These are phyloP conservation scores for Chaetomium globosum DNA, from an alignment of 2,329 filamentous ascomycete species.

Conservation along the genomic window DNA sequence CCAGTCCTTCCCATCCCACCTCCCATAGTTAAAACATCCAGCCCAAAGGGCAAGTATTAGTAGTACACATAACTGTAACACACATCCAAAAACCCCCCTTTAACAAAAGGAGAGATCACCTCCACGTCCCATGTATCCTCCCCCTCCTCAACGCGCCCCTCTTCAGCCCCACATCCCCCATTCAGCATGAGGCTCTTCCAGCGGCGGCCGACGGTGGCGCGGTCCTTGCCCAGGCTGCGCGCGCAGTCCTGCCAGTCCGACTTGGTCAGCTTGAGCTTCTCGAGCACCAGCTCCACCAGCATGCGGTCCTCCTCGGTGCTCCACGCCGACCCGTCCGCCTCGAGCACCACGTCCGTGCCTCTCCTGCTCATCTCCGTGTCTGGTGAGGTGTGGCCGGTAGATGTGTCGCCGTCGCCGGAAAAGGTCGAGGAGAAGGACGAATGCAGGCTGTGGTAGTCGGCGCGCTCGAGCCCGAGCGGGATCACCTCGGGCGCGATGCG, in stretches of 20 bases:
- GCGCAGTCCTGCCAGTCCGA: slow-evolving; percentile 70
- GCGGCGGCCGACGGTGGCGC: slow-evolving; percentile 57
- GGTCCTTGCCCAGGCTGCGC: slow-evolving; percentile 63
- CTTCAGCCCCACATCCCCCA: slow-evolving; percentile 63
- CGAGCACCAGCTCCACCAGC: slow-evolving; percentile 67
- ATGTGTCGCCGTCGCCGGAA: neutral
- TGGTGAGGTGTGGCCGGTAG: neutral
- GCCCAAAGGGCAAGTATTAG: neutral
- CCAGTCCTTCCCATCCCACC: neutral
- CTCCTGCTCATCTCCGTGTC: slow-evolving; percentile 26
- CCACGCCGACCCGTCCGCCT: slow-evolving; percentile 57
- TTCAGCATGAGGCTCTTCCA: slow-evolving; percentile 65
- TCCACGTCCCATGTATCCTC: slow-evolving; percentile 60
- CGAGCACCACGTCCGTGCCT: slow-evolving; percentile 48
- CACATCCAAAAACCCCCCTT: slow-evolving; percentile 2
- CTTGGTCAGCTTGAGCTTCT: slow-evolving; percentile 66
- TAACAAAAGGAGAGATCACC: slow-evolving; percentile 42
- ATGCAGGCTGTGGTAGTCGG: slow-evolving; percentile 60
- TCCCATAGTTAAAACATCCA: neutral
- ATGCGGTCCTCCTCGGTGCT: slow-evolving; percentile 65
- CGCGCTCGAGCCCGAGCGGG: slow-evolving; percentile 60
- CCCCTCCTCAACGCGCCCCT: slow-evolving; percentile 50
- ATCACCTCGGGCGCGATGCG: slow-evolving; percentile 63
- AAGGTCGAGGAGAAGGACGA: slow-evolving; percentile 18
- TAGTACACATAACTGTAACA: slow-evolving; percentile 18